Base-by-base conservation (phyloP, 148 eudicot species). In the Simmondsia chinensis region DNA sequence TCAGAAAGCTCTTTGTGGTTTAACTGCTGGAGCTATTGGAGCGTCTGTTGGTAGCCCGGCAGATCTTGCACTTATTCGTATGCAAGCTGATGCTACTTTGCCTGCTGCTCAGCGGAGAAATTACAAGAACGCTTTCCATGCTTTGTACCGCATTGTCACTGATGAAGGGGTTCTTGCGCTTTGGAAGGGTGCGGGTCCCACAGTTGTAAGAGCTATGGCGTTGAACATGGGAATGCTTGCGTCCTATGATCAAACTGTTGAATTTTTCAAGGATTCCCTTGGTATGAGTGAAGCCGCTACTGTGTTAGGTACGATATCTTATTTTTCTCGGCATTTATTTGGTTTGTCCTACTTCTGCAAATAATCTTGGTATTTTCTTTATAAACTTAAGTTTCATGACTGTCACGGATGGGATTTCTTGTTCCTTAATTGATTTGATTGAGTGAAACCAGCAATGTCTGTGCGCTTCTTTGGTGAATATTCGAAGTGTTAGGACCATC, bases 201-300 rank as follows among this genome's bases (percentile, higher is more conserved):
- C 60, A 18, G 69, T 55, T 14, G 70, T 64, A 19, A 59, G 52
- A 53, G 57, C 70, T 21, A 64, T 64, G 66, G 74, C 69, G 20
- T 40, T 56, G 65, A 68, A 68, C 67, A 65, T 72, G 75, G 82
- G 82, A 60, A 72, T 76, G 83, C 77, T 76, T 57, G 78, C 70
- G 23, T 60, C 83, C 20, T 76, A 76, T 55, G 73, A 72, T 43
- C 77, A 59, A 33, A 60, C 65, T 32, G 65, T 57, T 9, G 65
- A 68, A 48, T 68, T 72, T 33, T 59, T 64, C 54, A 76, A 56
- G 48, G 82, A 76, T 46, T 48, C 71, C 32, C 31, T 43, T 24
- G 72, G 72, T 44, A 32, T 72, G 31, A 52, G 63, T 24, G 75
- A 72, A 42, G 46, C 39, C 30, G 10, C 71, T 8, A 70, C 71